Percentiles rank a stretch among this genome's conserved stretches.
phyloP scores from a whole-genome alignment of 1,284 basidiomycete genomes.

The Fomes fomentarius region DNA sequence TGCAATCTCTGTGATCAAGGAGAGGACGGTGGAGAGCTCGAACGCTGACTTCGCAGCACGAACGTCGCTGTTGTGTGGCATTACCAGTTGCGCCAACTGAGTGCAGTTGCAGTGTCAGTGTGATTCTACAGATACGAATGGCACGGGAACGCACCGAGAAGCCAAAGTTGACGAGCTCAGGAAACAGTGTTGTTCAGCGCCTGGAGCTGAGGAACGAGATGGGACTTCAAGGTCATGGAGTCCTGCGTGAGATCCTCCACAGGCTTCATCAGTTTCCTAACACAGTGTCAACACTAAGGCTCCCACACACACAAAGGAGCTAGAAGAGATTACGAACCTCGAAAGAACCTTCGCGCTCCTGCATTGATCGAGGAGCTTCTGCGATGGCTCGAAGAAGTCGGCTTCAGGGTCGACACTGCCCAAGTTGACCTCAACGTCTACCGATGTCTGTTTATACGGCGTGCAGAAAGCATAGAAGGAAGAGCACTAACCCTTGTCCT shows the following conservation, averaged over 20 bases:
- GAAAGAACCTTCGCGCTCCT: conserved; percentile 81
- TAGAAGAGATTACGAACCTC: conserved; percentile 52
- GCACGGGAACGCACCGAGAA: conserved; percentile 71
- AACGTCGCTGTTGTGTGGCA: conserved; percentile 78
- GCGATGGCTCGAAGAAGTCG: conserved; percentile 80
- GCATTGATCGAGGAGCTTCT: conserved; percentile 80
- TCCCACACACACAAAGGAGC: neutral
- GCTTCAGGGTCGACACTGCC: conserved; percentile 74
- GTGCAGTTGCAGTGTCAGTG: too few relatives aligned
- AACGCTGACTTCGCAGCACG: conserved; percentile 78
- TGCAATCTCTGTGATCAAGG: conserved; percentile 75
- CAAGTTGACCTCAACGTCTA: conserved; percentile 75
- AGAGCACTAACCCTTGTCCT: conserved; percentile 69
- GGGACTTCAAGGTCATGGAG: conserved; percentile 70
- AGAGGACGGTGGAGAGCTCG: conserved; percentile 71
- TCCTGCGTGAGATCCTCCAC: conserved; percentile 80
- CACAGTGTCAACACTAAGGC: neutral
- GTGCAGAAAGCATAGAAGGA: neutral
- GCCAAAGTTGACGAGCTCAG: conserved; percentile 87
- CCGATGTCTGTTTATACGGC: neutral
- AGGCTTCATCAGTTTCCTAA: conserved; percentile 84
- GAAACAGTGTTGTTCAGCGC: conserved; percentile 71
- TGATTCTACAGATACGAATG: too few relatives aligned
- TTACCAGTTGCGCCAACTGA: conserved; percentile 86
- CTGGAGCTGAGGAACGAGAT: conserved; percentile 74